Evolutionary conservation across 2,329 filamentous ascomycete genomes (phyloP).

Genomic region (Penicillium sp.): DNA sequence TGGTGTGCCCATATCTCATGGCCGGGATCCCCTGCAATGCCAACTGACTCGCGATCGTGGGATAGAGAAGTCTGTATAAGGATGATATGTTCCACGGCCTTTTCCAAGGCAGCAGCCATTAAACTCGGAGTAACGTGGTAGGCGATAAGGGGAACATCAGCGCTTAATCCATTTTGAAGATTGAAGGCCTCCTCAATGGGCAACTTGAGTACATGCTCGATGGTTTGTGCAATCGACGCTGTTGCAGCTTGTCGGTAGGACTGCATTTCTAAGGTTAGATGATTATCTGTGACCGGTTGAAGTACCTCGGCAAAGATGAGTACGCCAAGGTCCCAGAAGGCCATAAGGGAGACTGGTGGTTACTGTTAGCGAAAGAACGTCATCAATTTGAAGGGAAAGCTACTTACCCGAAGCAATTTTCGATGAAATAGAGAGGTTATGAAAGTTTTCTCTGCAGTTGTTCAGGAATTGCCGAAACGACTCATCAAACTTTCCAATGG

Average conservation of each 20-base stretch:
- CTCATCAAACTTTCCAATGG: constrained; percentile 8
- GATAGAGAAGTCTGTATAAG: background rate
- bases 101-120: constrained; percentile 13
- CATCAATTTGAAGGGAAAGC: too few species aligned
- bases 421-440: constrained; percentile 12
- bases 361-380: background rate
- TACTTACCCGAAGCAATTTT: constrained; percentile 15
- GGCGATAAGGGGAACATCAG: constrained; percentile 17
- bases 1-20: constrained; percentile 9
- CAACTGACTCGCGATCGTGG: background rate
- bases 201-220: constrained; percentile 10
- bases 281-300: background rate
- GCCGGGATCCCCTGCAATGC: background rate
- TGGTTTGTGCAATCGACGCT: constrained; percentile 10
- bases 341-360: constrained; percentile 14
- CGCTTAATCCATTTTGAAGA: constrained; percentile 20
- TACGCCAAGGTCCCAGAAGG: constrained; percentile 21
- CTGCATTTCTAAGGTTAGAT: background rate
- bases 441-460: constrained; percentile 8
- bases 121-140: constrained; percentile 24
- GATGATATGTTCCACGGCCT: constrained; percentile 15
- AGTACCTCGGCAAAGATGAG: constrained; percentile 16
- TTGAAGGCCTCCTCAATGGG: constrained; percentile 17
- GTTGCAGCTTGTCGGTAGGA: constrained; percentile 7
- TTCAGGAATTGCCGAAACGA: constrained; percentile 12